Evolutionary conservation across 495 filamentous ascomycete species (phyloP), one percentile per base, ranked within the genome.

Genomic region (Arthonia radiata): DNA sequence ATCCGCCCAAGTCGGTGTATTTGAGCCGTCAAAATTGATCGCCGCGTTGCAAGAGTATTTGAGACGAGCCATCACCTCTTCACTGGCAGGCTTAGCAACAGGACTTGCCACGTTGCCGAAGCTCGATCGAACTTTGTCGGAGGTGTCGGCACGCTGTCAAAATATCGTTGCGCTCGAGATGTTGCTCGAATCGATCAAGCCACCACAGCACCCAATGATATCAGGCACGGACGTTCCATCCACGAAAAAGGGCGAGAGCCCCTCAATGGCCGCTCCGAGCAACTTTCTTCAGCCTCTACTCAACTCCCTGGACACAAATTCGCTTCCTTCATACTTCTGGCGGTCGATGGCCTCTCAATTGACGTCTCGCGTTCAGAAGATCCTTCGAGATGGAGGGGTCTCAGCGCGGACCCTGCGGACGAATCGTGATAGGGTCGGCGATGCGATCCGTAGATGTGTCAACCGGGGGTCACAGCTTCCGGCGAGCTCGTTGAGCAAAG

Each of bases 251-350:
- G n/a, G n/a, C n/a, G n/a, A n/a, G n/a, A n/a, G n/a, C n/a, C n/a
- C n/a, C n/a, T n/a, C n/a, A n/a, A n/a, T n/a, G n/a, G n/a, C n/a
- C n/a, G n/a, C n/a, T n/a, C n/a, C n/a, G n/a, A n/a, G n/a, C n/a
- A 80, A 73, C 29, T 64, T 90, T 36, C 53, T 92, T 2, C 59
- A 66, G 15, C 73, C 71, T 2, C 49, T 94, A 2, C 57, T 91
- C 21, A 47, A 56, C n/a, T 56, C 70, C 14, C 59, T 99, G 11
- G 86, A 99, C 43, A 91, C 81, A 0, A 62, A 73, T 0, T 82
- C 76, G 0, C 52, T 99, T 13, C 66, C 77, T 4, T 86, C 77
- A 0, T 82, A 79, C 38, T 97, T 89, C 52, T 94, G 83, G 75
- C 59, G 86, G 15, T 68, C 67, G 10, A 59, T 94, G 33, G 86